Conservation (phyloP, 495 filamentous ascomycete genomes). For the Tuber borchii region DNA sequence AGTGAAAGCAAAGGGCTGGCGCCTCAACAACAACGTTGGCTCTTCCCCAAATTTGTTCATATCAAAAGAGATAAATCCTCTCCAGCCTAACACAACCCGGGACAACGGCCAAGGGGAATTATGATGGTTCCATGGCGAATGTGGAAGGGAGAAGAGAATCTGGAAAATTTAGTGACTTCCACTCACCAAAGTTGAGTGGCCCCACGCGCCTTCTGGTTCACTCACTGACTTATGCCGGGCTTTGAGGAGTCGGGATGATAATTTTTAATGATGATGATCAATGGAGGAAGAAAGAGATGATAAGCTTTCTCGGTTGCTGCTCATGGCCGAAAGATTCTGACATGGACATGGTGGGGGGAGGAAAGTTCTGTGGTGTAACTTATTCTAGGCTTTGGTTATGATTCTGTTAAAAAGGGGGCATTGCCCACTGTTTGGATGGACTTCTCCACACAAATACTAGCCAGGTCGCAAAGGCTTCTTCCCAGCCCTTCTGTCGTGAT, state of each 20-base stretch:
- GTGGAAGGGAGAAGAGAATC: background rate
- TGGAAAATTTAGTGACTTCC: background rate
- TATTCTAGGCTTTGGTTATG: background rate
- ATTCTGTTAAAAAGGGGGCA: background rate
- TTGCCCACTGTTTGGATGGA: background rate
- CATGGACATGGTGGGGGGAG: background rate
- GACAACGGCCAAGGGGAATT: background rate
- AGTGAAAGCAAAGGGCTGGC: background rate
- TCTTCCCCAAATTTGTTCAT: background rate
- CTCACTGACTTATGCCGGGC: background rate
- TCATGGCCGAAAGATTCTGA: background rate
- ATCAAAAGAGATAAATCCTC: background rate
- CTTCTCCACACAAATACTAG: background rate
- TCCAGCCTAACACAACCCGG: background rate
- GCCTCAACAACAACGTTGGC: constrained; percentile 10
- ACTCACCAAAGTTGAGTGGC: background rate
- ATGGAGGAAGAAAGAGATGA: background rate
- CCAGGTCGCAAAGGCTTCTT: background rate
- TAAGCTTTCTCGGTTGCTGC: background rate
- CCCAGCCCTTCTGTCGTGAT: background rate
- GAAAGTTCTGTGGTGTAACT: background rate
- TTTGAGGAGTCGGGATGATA: background rate
- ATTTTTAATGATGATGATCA: background rate
- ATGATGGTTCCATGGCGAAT: background rate
- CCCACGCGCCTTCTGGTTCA: background rate